Evolutionary conservation across 208 protist genomes (phyloP).

Genomic region (Leishmania major): DNA sequence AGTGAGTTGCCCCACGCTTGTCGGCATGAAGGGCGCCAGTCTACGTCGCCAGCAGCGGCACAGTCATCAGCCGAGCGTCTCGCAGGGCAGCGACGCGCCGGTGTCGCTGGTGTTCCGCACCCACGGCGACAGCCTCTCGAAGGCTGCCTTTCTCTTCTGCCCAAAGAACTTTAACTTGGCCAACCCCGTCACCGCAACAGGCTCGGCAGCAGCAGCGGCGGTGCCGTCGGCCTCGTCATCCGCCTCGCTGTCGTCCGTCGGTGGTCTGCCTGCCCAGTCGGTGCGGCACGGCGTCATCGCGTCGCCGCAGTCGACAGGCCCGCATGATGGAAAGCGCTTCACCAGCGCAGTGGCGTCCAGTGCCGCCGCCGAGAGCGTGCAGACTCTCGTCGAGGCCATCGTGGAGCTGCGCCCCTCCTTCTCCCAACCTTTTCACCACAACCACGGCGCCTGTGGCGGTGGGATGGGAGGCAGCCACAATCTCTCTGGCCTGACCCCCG

Average conservation of each 20-base stretch:
- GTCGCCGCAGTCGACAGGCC: not conserved
- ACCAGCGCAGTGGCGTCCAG: not conserved
- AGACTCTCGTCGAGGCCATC: slow-evolving; percentile 46
- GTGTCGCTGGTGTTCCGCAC: slow-evolving; percentile 83
- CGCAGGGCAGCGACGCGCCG: slow-evolving; percentile 48
- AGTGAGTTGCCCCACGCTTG: not conserved
- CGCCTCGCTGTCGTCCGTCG: not conserved
- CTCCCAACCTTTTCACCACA: not conserved
- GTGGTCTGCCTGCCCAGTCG: not conserved
- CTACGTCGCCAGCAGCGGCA: slow-evolving; percentile 54
- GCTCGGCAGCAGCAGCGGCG: not conserved
- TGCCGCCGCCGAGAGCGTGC: slow-evolving; percentile 18
- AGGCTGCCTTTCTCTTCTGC: slow-evolving; percentile 75
- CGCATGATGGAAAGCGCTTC: slow-evolving; percentile 3
- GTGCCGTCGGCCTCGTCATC: not conserved
- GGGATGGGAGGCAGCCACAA: slow-evolving; percentile 9
- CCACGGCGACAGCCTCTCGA: slow-evolving; percentile 61
- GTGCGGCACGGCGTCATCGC: not conserved
- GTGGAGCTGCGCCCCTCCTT: slow-evolving; percentile 48
- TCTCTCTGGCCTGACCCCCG: slow-evolving; percentile 6
- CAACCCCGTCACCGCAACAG: slow-evolving; percentile 13
- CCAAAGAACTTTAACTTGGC: slow-evolving; percentile 72
- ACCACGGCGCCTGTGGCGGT: not conserved
- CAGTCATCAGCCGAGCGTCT: slow-evolving; percentile 27
- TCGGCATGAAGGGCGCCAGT: slow-evolving; percentile 33